Base-by-base conservation (phyloP, 768 basidiomycete genomes). In the Boletus vermiculosoides region DNA sequence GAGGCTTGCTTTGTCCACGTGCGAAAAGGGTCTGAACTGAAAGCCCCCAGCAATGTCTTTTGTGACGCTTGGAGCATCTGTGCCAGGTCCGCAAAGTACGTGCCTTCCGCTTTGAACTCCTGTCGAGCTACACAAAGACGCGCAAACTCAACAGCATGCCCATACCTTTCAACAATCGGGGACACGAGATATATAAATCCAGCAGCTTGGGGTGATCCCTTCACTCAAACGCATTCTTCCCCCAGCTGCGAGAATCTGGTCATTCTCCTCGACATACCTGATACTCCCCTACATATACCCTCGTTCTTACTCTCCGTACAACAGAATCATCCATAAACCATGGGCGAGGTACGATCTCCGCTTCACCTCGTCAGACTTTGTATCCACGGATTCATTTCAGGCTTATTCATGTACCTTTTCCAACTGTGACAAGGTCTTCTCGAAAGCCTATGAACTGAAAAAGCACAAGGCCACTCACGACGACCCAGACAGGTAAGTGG, bases 381-480 rank as follows among this genome's bases (percentile, higher is more conserved):
- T 3, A n/a, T 54, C 53, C 30, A 62, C 22, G 2, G 2, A 11
- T 33, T 16, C n/a, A 1, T 11, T 25, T 11, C n/a, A 70, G 69
- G 40, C 30, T 20, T 53, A 40, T 45, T 0, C 54, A 2, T 72
- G 71, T 40, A 49, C 61, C 16, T 48, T 45, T 37, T 5, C 30
- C 1, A 2, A 46, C 25, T 72, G 70, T 20, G 40, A 20, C 23
- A 22, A 23, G 45, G 42, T 37, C 42, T 71, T 70, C 18, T 16
- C 23, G 11, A 71, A 33, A 34, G 45, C 54, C 6, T 56, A 42
- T 9, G 60, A 71, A 20, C 55, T 71, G 30, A 66, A 37, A 31
- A 65, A 68, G 45, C 71, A 72, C 39, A 64, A 25, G 45, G 50
- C 33, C 12, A 50, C 47, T 0, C 70, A 72, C 37, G 50, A 58